phyloP scores from a whole-genome alignment of 169 alveolate species.

The Cystoisospora suis region DNA sequence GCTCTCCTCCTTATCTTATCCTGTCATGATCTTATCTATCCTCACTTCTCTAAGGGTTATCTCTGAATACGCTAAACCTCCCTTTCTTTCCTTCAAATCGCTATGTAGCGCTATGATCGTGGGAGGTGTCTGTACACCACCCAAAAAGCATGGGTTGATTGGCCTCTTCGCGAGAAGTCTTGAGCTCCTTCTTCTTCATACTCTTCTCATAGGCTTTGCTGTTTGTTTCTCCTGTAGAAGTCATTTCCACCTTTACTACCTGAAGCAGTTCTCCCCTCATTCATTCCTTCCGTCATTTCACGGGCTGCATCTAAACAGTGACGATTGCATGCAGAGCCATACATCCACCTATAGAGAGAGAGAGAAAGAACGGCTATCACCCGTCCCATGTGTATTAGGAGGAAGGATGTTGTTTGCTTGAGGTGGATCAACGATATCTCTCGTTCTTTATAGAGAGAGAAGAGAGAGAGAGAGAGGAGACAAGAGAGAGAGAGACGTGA shows the following conservation, averaged over 20 bases:
- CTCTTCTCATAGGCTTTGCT: background rate
- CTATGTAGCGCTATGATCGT: background rate
- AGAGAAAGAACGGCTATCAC: background rate
- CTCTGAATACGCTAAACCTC: background rate
- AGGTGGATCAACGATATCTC: too few species aligned
- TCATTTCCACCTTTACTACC: background rate
- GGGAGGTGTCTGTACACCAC: background rate
- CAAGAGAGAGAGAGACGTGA: background rate
- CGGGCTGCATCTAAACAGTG: background rate
- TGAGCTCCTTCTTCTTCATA: background rate
- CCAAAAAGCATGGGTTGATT: background rate
- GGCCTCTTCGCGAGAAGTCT: background rate
- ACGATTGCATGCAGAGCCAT: background rate
- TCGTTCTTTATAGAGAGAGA: background rate
- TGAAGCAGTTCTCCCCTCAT: background rate
- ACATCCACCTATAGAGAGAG: background rate
- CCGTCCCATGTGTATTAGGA: background rate
- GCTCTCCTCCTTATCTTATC: too few species aligned
- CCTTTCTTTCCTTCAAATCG: background rate
- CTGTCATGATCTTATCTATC: too few species aligned
- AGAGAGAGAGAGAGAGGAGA: background rate
- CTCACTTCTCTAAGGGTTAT: too few species aligned
- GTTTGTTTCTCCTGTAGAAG: background rate
- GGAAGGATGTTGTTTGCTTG: background rate
- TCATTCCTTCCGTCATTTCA: background rate